Base-by-base conservation (phyloP, 768 basidiomycete species). In the Floccularia luteovirens region DNA sequence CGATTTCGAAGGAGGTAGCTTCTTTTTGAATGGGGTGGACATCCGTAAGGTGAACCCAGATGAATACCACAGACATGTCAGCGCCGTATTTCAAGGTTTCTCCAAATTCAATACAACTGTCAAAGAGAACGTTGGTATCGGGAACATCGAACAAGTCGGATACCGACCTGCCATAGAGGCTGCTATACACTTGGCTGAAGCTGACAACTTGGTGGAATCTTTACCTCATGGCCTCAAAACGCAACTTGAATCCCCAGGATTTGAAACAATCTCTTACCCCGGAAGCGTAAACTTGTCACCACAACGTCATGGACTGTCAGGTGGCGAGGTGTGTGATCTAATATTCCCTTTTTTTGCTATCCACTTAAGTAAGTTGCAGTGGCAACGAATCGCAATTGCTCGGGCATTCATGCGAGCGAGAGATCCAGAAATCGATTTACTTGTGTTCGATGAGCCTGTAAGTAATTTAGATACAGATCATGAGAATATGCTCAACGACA, bases 11-110 rank as follows among this genome's bases (percentile, higher is more conserved):
- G 56, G 67, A 39, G 90, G 90, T 11, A 60, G 74, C 22, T 60
- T 91, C 37, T 59, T 70, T 38, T 67, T 91, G 54, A 91, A 92
- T 53, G 82, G 67, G 43, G 60, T 72, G 31, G 81, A 87, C 56
- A 68, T 86, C 38, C 74, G 83, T 30, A 66, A 67, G 23, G 75
- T 79, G 53, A 64, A 73, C 41, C 82, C 89, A 14, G 58, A 58
- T 5, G 85, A 89, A 33, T 78, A 85, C 43, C 90, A 92, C 57
- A 63, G 64, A 27, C 86, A 81, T 51, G 62, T 79, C 11, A 79
- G 84, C n/a, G 80, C 80, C 14, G 82, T 91, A 14, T 87, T 93
- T 59, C 90, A 93, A 58, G 80, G 80, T 31, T 91, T 90, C 58
- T 81, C 83, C 37, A 82, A 82, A 54, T 90, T 84, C 55, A 80